Conservation (phyloP, 805 yeast genomes). For the Isabelozyma rhagii region DNA sequence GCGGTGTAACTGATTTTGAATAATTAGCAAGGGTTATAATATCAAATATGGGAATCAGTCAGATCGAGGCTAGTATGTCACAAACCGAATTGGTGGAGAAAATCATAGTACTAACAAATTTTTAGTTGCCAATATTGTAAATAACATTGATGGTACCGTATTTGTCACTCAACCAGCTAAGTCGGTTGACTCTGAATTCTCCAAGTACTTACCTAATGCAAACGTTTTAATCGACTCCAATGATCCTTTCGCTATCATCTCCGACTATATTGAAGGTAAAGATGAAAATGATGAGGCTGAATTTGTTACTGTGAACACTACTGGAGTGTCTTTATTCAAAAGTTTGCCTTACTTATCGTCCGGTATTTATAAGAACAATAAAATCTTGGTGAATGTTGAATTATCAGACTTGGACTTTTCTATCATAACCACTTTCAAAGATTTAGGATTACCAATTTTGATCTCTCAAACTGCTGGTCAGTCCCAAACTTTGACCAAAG, state of each 20-base stretch:
- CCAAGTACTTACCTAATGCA: conserved; percentile 19
- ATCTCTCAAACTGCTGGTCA: conserved; percentile 63
- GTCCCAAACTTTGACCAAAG: conserved; percentile 50
- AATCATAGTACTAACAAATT: neutral
- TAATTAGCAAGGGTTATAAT: neutral
- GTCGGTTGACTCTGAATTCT: conserved; percentile 33
- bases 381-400: conserved; percentile 61
- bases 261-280: conserved; percentile 17
- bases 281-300: conserved; percentile 9
- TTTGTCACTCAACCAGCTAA: conserved; percentile 48
- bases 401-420: conserved; percentile 63
- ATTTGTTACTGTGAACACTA: conserved; percentile 47
- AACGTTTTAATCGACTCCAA: conserved; percentile 38
- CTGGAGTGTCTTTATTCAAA: conserved; percentile 51
- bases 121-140: conserved; percentile 28
- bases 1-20: neutral
- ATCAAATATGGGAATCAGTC: neutral
- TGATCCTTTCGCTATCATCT: conserved; percentile 51
- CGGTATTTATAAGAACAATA: conserved; percentile 29
- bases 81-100: neutral
- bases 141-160: conserved; percentile 25
- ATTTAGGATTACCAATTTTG: conserved; percentile 59
- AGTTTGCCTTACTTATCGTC: conserved; percentile 57
- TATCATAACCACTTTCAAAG: conserved; percentile 68
- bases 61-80: conserved; percentile 3